These are phyloP conservation scores for Cystobasidium sp. DNA, from an alignment of 1,284 basidiomycete genomes.

Conservation along the genomic window DNA sequence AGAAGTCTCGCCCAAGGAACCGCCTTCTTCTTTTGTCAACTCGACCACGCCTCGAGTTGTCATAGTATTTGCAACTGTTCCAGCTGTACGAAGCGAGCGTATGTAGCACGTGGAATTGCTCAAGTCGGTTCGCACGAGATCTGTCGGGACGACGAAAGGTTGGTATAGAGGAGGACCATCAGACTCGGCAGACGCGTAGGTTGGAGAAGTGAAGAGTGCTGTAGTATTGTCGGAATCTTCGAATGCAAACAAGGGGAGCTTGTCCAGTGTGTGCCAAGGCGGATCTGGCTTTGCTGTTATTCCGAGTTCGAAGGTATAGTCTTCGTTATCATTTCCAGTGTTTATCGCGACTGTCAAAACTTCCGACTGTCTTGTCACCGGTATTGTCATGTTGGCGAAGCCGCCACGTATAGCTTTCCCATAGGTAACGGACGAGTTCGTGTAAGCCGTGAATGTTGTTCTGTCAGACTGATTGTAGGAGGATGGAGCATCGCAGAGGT, in stretches of 20 bases:
- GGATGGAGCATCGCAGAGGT: slow-evolving; percentile 44
- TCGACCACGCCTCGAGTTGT: slow-evolving; percentile 47
- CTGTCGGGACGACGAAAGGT: slow-evolving; percentile 53
- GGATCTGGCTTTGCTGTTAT: slow-evolving; percentile 34
- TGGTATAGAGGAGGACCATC: slow-evolving; percentile 50
- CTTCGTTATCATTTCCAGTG: not conserved
- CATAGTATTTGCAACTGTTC: not conserved
- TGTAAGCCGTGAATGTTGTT: slow-evolving; percentile 18
- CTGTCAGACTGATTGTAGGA: slow-evolving; percentile 33
- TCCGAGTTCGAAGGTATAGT: slow-evolving; percentile 46
- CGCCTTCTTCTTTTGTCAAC: slow-evolving; percentile 25
- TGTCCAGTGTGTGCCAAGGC: slow-evolving; percentile 32
- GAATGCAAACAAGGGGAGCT: slow-evolving; percentile 45
- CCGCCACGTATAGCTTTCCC: slow-evolving; percentile 30
- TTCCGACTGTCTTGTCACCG: slow-evolving; percentile 13
- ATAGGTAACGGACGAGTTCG: slow-evolving; percentile 19
- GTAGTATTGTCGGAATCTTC: slow-evolving; percentile 55
- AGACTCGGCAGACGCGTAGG: slow-evolving; percentile 47
- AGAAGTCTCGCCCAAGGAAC: slow-evolving; percentile 19
- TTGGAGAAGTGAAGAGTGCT: slow-evolving; percentile 55
- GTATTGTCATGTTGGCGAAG: slow-evolving; percentile 45
- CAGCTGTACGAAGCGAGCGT: slow-evolving; percentile 7
- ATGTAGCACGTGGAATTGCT: slow-evolving; percentile 55
- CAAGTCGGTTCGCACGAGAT: slow-evolving; percentile 31
- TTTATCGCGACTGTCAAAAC: not conserved